A percentile compares a stretch with the other conserved stretches of the same genome.
These are phyloP conservation scores for Andrographis paniculata DNA, from an alignment of 305 asterid species.

Conservation along the genomic window DNA sequence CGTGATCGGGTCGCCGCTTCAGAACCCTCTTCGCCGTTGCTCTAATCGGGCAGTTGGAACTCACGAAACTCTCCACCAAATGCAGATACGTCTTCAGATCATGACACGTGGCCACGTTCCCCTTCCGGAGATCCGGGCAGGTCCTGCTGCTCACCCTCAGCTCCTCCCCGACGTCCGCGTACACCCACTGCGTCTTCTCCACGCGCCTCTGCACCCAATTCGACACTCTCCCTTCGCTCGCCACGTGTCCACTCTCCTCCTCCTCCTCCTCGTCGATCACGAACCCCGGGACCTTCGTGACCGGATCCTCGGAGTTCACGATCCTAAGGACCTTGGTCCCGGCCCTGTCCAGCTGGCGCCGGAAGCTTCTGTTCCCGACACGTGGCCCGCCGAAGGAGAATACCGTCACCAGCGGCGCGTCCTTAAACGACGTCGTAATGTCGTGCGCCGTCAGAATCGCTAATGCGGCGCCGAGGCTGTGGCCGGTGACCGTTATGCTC, in stretches of 20 bases:
- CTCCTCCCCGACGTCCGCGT: conserved; percentile 79
- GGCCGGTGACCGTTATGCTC: conserved; percentile 89
- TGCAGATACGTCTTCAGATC: conserved; percentile 73
- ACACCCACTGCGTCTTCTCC: conserved; percentile 68
- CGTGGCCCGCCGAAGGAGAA: conserved; percentile 94
- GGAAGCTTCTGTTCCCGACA: conserved; percentile 49
- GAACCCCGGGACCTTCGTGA: conserved; percentile 13
- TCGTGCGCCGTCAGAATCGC: conserved; percentile 84
- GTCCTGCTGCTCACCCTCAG: conserved; percentile 52
- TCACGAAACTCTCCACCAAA: conserved; percentile 42
- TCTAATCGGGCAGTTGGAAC: neutral
- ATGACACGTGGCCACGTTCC: conserved; percentile 62
- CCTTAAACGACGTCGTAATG: conserved; percentile 38
- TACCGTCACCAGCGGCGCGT: conserved; percentile 67
- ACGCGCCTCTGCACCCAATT: conserved; percentile 51
- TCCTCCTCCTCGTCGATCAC: conserved; percentile 17
- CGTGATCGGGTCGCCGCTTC: neutral
- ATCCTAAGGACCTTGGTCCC: conserved; percentile 8
- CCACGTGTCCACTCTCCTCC: neutral
- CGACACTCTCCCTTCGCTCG: conserved; percentile 12
- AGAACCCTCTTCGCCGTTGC: neutral
- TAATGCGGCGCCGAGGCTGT: conserved; percentile 88
- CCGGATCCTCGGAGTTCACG: conserved; percentile 9
- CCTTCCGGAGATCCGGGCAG: conserved; percentile 40
- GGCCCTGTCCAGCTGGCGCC: neutral